Evolutionary conservation across 495 filamentous ascomycete genomes (phyloP).

Genomic region (Hypoxylon trugodes): DNA sequence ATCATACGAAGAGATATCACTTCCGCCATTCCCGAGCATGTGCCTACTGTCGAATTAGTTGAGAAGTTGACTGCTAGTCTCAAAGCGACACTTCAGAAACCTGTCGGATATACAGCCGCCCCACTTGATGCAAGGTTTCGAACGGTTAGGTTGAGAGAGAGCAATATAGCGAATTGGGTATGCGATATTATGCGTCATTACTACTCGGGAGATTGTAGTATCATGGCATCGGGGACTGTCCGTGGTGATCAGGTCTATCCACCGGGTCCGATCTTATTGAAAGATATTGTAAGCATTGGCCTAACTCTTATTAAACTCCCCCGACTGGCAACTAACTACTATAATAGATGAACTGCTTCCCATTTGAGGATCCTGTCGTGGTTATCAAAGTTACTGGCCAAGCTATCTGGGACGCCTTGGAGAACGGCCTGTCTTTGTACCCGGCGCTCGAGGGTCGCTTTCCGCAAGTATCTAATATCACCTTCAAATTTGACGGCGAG

Average conservation of each 20-base stretch:
- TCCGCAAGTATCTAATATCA: conserved; percentile 84
- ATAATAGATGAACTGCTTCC: conserved; percentile 72
- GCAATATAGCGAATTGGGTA: conserved; percentile 88
- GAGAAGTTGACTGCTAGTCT: conserved; percentile 73
- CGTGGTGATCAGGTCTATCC: conserved; percentile 89
- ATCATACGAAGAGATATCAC: conserved; percentile 78
- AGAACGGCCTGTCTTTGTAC: conserved; percentile 81
- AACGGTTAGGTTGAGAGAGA: conserved; percentile 78
- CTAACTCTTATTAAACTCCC: conserved; percentile 22
- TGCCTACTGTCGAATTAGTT: conserved; percentile 63
- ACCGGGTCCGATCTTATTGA: conserved; percentile 75
- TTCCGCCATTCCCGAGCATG: conserved; percentile 69
- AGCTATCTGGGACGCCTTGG: conserved; percentile 75
- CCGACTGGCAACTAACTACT: background rate
- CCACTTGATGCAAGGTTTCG: conserved; percentile 87
- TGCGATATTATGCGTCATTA: conserved; percentile 89
- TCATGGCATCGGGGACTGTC: conserved; percentile 91
- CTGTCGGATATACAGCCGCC: conserved; percentile 79
- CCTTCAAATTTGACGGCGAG: conserved; percentile 71
- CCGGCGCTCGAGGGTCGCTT: conserved; percentile 85
- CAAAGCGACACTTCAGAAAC: conserved; percentile 78
- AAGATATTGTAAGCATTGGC: conserved; percentile 65
- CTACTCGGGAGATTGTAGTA: conserved; percentile 77
- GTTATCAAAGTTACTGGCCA: conserved; percentile 73
- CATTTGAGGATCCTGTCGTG: conserved; percentile 90